Evolutionary conservation across 805 yeast species (phyloP).

Genomic region (Saturnispora besseyi): DNA sequence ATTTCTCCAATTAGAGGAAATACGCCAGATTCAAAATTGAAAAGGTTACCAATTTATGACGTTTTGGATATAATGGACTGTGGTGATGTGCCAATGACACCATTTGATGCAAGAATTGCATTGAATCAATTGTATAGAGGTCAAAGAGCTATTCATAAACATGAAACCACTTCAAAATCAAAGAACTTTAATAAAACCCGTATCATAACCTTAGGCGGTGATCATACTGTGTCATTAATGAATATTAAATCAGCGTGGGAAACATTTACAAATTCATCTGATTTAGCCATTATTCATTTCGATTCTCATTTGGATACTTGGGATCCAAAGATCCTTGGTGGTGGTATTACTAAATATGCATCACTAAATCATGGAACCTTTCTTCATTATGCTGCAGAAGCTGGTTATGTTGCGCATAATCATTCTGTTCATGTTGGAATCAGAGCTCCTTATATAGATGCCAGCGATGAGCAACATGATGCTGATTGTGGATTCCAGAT

Average conservation of each 20-base stretch:
- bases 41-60: slow-evolving; percentile 35
- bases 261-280: slow-evolving; percentile 34
- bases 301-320: slow-evolving; percentile 68
- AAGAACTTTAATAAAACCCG: slow-evolving; percentile 21
- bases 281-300: slow-evolving; percentile 50
- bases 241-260: slow-evolving; percentile 44
- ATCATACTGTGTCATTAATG: slow-evolving; percentile 49
- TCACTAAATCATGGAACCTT: slow-evolving; percentile 56
- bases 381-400: slow-evolving; percentile 60
- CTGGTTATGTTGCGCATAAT: slow-evolving; percentile 45
- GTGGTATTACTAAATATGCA: slow-evolving; percentile 51
- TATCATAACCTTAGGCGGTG: slow-evolving; percentile 51
- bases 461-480: slow-evolving; percentile 35
- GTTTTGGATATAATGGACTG: slow-evolving; percentile 40
- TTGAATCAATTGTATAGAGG: slow-evolving; percentile 49
- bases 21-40: slow-evolving; percentile 28
- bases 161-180: slow-evolving; percentile 18
- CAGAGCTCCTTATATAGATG: slow-evolving; percentile 47
- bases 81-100: slow-evolving; percentile 53
- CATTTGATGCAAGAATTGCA: slow-evolving; percentile 51
- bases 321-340: slow-evolving; percentile 57
- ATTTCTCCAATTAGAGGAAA: slow-evolving; percentile 32
- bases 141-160: slow-evolving; percentile 38
- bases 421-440: slow-evolving; percentile 53
- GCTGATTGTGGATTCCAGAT: slow-evolving; percentile 39